Conservation (phyloP, 2,329 filamentous ascomycete genomes). For the Sphaerulina populicola region DNA sequence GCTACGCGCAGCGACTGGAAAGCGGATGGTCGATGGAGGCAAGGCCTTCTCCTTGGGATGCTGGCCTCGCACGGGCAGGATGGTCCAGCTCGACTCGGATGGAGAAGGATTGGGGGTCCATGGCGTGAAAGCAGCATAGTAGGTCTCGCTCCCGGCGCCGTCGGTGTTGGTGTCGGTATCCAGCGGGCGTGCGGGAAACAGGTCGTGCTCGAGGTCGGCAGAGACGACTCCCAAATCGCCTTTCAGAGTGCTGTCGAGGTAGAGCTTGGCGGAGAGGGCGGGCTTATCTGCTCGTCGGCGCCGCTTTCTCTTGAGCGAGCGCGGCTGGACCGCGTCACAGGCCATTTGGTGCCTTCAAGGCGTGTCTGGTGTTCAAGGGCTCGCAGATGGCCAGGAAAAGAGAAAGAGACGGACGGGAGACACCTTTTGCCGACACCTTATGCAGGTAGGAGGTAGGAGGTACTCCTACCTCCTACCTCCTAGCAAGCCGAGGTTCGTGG, state of each 20-base stretch:
- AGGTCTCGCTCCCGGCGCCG: slow-evolving; percentile 37
- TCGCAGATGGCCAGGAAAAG: too few relatives aligned
- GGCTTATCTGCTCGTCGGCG: slow-evolving; percentile 56
- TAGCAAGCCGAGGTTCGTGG: too few relatives aligned
- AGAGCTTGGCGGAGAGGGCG: slow-evolving; percentile 67
- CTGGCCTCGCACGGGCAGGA: slow-evolving; percentile 60
- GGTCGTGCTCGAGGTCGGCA: slow-evolving; percentile 71
- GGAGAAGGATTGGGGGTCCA: slow-evolving; percentile 54
- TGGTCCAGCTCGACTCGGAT: slow-evolving; percentile 67
- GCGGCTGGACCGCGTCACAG: slow-evolving; percentile 36
- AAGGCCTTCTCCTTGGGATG: slow-evolving; percentile 51
- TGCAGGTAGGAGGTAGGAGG: too few relatives aligned
- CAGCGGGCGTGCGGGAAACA: slow-evolving; percentile 52
- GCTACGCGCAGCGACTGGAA: slow-evolving; percentile 62
- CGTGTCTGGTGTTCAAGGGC: slow-evolving; percentile 2
- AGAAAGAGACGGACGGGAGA: too few relatives aligned
- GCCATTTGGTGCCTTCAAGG: slow-evolving; percentile 34
- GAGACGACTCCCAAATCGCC: slow-evolving; percentile 81
- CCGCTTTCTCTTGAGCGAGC: slow-evolving; percentile 45
- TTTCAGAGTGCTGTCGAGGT: slow-evolving; percentile 77
- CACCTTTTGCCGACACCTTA: too few relatives aligned
- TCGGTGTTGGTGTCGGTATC: slow-evolving; percentile 35
- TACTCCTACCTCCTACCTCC: too few relatives aligned
- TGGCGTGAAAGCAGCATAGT: slow-evolving; percentile 64
- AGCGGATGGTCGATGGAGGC: slow-evolving; percentile 69